Conservation (phyloP, 129 eudicot species). For the Flaveria brownii region DNA sequence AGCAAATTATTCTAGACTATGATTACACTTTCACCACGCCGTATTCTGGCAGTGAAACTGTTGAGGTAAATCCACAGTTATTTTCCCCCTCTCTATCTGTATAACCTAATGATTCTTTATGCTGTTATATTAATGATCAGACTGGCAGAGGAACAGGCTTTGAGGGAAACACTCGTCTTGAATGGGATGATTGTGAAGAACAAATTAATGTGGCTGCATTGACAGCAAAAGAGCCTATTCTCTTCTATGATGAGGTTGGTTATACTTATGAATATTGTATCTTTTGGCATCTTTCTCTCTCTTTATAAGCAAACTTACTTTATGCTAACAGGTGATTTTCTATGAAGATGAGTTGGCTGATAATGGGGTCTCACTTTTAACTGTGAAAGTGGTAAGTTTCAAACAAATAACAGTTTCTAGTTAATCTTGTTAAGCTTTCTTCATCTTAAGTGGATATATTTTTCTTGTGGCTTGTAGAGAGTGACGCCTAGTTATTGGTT, state of each 20-base stretch:
- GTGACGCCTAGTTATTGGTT: conserved; percentile 99
- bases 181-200: conserved; percentile 86
- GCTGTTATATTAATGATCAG: conserved; percentile 44
- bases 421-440: conserved; percentile 5
- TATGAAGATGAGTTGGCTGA: conserved; percentile 98
- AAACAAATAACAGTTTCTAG: conserved; percentile 7
- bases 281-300: conserved; percentile 20
- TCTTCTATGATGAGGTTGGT: conserved; percentile 87
- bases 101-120: background rate
- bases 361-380: conserved; percentile 87
- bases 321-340: conserved; percentile 59
- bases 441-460: conserved; percentile 5
- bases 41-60: conserved; percentile 79
- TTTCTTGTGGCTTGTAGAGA: conserved; percentile 52
- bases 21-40: conserved; percentile 98
- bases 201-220: conserved; percentile 74
- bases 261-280: background rate
- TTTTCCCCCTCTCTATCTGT: conserved; percentile 12
- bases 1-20: conserved; percentile 88
- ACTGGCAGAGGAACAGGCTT: conserved; percentile 41
- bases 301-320: conserved; percentile 18
- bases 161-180: conserved; percentile 45
- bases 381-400: conserved; percentile 89
- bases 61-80: conserved; percentile 50
- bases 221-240: conserved; percentile 87